Conservation (phyloP, 371 early-diverging fungal genomes). For the Mortierella sp. region DNA sequence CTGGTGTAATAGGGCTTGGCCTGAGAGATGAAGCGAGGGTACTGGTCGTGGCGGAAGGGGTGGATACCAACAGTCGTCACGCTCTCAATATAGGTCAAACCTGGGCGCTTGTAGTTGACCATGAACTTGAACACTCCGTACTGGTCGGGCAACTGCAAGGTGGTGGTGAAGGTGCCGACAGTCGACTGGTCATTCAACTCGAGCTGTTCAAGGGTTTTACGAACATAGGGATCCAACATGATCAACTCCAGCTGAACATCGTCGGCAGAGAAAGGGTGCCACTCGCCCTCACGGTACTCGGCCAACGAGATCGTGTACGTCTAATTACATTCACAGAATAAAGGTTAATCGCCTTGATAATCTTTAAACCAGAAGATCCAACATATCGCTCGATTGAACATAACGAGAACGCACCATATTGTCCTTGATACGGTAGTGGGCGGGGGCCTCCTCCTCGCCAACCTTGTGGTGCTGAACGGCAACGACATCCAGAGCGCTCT, state of each 20-base stretch:
- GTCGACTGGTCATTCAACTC: slow-evolving; percentile 36
- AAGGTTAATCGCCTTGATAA: neutral
- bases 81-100: slow-evolving; percentile 79
- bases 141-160: slow-evolving; percentile 89
- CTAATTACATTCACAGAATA: slow-evolving; percentile 54
- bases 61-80: slow-evolving; percentile 87
- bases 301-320: slow-evolving; percentile 83
- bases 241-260: slow-evolving; percentile 92
- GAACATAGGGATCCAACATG: slow-evolving; percentile 98
- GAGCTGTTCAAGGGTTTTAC: slow-evolving; percentile 78
- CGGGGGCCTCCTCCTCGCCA: slow-evolving; percentile 73
- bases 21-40: slow-evolving; percentile 90
- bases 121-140: slow-evolving; percentile 97
- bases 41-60: slow-evolving; percentile 96
- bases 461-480: slow-evolving; percentile 78
- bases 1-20: slow-evolving; percentile 97
- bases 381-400: too few species aligned
- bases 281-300: slow-evolving; percentile 82
- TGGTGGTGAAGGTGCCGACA: slow-evolving; percentile 61
- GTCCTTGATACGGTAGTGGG: slow-evolving; percentile 92
- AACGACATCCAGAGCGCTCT: slow-evolving; percentile 83
- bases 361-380: neutral
- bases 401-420: slow-evolving; percentile 74
- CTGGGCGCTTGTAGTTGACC: slow-evolving; percentile 91
- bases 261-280: slow-evolving; percentile 84